Percentiles rank a stretch among this genome's conserved stretches.
These are phyloP conservation scores for Naganishia sp. DNA, from an alignment of 1,284 basidiomycete genomes.

Conservation along the genomic window DNA sequence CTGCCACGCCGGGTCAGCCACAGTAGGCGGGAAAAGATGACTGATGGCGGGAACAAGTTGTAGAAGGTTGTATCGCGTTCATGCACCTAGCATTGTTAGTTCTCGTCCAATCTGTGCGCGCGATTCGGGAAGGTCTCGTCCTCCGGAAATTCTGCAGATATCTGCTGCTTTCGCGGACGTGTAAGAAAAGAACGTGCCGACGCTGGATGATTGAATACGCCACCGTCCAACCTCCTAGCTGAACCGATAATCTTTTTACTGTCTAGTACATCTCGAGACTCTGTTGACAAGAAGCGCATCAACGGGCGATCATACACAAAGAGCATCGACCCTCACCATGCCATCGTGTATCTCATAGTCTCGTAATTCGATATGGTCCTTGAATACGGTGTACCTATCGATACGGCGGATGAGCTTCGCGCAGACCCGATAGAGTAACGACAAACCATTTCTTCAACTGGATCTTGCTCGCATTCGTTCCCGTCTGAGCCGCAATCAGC, in stretches of 20 bases:
- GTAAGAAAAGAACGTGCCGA: too few species aligned
- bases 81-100: too few species aligned
- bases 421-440: not conserved
- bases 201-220: too few species aligned
- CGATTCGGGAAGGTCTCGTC: too few species aligned
- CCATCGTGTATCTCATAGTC: conserved; percentile 96
- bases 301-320: not conserved
- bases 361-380: conserved; percentile 87
- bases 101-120: too few species aligned
- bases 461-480: conserved; percentile 82
- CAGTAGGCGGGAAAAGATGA: too few species aligned
- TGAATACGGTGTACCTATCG: conserved; percentile 82
- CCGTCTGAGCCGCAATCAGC: conserved; percentile 93
- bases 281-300: conserved; percentile 32
- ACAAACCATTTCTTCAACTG: conserved; percentile 92
- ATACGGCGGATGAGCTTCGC: conserved; percentile 5
- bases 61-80: too few species aligned
- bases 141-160: too few species aligned
- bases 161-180: too few species aligned
- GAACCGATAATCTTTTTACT: too few species aligned
- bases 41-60: too few species aligned
- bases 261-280: conserved; percentile 86
- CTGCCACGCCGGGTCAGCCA: not conserved
- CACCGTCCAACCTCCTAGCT: too few species aligned
- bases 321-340: conserved; percentile 58